Evolutionary conservation across 352 stramenopile species (phyloP).

Genomic region (Globisporangium spinosum): DNA sequence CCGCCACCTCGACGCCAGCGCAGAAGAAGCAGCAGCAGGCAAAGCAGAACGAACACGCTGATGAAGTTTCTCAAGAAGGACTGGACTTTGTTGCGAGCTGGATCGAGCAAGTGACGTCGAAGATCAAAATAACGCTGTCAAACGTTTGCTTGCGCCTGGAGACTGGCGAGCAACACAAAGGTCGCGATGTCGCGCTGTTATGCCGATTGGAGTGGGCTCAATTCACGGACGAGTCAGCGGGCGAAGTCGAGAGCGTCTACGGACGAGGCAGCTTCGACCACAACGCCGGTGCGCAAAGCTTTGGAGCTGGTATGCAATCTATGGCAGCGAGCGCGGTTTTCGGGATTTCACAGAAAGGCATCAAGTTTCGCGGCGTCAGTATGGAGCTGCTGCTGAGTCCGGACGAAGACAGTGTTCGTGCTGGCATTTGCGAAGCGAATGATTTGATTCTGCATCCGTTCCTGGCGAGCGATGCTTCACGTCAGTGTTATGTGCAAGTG

Average conservation of each 20-base stretch:
- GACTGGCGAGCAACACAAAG: constrained; percentile 55
- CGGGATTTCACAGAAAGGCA: constrained; percentile 80
- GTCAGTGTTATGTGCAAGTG: constrained; percentile 79
- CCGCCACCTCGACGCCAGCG: not conserved
- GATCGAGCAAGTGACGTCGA: constrained; percentile 89
- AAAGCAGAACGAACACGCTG: constrained; percentile 36
- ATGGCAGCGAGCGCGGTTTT: constrained; percentile 80
- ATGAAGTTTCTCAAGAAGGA: constrained; percentile 86
- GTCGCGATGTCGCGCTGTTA: constrained; percentile 62
- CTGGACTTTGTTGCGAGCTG: constrained; percentile 88
- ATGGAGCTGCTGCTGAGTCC: constrained; percentile 76
- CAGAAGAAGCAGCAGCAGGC: constrained; percentile 21
- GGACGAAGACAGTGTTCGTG: constrained; percentile 33
- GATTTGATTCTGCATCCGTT: constrained; percentile 63
- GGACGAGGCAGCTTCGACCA: constrained; percentile 38
- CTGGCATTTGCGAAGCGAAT: constrained; percentile 25
- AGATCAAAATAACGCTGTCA: constrained; percentile 87
- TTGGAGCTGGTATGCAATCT: constrained; percentile 49
- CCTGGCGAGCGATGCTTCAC: constrained; percentile 53
- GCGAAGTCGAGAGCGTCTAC: constrained; percentile 72
- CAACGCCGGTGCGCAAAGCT: constrained; percentile 32
- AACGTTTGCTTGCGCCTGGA: constrained; percentile 83
- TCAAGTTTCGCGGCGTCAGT: constrained; percentile 80
- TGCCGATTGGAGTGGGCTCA: constrained; percentile 78
- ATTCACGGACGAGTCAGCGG: constrained; percentile 80